phyloP scores from a whole-genome alignment of 2,329 filamentous ascomycete species.

The Botrytis fabae region DNA sequence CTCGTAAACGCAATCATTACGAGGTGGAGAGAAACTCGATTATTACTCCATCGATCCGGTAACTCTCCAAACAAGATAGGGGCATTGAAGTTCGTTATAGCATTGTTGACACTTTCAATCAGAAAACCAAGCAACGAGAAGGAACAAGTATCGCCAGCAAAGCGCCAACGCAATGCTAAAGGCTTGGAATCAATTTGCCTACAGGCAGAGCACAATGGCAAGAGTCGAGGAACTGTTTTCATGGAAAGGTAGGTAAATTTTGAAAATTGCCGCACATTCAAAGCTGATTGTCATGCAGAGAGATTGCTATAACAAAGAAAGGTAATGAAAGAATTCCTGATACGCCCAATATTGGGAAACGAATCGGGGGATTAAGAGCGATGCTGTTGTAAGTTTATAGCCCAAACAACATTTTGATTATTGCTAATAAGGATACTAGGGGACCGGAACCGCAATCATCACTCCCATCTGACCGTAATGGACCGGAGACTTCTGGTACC shows the following conservation, averaged over 20 bases:
- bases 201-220: not conserved
- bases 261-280: not conserved
- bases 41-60: conserved; percentile 3
- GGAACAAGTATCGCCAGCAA: conserved; percentile 17
- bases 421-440: not conserved
- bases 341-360: not conserved
- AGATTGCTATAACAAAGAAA: not conserved
- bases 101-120: not conserved
- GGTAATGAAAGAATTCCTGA: not conserved
- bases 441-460: not conserved
- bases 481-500: not conserved
- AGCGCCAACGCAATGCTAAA: not conserved
- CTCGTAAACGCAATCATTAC: conserved; percentile 1
- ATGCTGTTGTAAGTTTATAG: not conserved
- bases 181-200: not conserved
- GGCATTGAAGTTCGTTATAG: not conserved
- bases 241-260: not conserved
- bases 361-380: not conserved
- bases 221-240: not conserved
- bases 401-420: not conserved
- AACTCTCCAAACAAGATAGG: not conserved
- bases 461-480: not conserved
- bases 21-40: not conserved
- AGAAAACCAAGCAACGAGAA: conserved; percentile 1
- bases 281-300: conserved; percentile 5